Evolutionary conservation across 139 green algal genomes (phyloP).

Genomic region (Dunaliella sp.): DNA sequence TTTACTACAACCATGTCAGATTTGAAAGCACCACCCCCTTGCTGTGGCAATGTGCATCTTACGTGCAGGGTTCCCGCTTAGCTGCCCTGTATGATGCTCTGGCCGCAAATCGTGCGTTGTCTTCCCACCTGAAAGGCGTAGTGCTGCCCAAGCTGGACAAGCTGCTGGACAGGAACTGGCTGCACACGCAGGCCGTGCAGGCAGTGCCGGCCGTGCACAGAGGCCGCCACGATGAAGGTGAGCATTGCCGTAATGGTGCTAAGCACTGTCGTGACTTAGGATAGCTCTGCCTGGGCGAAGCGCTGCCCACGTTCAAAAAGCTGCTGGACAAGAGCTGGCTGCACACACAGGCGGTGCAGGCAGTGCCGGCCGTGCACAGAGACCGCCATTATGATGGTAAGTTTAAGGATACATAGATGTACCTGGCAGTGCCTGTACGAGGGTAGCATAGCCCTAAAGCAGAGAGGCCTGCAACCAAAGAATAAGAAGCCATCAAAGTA

Average conservation of each 20-base stretch:
- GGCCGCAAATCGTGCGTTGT: constrained; percentile 28
- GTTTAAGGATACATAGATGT: no score
- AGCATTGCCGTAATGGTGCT: no score
- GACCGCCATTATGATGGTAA: background rate
- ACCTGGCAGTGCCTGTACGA: background rate
- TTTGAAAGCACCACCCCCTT: background rate
- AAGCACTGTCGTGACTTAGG: no score
- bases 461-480: no score
- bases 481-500: no score
- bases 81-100: constrained; percentile 28
- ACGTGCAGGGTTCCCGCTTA: constrained; percentile 13
- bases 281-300: no score
- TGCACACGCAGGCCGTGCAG: constrained; percentile 3
- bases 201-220: background rate
- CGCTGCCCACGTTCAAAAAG: background rate
- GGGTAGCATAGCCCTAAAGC: no score
- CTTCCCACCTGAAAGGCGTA: background rate
- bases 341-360: constrained; percentile 6
- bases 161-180: background rate
- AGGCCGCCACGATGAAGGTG: background rate
- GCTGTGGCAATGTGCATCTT: no score
- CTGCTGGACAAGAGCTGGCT: background rate
- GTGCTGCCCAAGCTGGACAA: constrained; percentile 5
- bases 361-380: background rate
- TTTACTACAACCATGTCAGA: background rate